Percentiles rank a stretch among this genome's conserved stretches.
Evolutionary conservation across 495 filamentous ascomycete species (phyloP).

Genomic region (Penicillium egyptiacum): DNA sequence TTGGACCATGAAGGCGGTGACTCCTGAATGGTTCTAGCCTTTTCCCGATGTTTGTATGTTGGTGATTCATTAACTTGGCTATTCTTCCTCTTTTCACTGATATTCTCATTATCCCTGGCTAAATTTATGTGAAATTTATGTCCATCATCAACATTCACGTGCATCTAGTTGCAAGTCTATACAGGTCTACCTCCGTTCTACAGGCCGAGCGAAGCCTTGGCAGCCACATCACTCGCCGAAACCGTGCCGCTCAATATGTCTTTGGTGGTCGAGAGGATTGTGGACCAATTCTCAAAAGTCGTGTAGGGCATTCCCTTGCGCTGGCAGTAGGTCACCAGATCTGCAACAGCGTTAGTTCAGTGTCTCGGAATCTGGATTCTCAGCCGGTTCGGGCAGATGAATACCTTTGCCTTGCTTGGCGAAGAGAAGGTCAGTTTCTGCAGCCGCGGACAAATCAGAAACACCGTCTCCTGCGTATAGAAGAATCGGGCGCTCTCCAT

Average conservation of each 20-base stretch:
- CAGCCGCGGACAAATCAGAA: slow-evolving; percentile 82
- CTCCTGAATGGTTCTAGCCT: slow-evolving; percentile 9
- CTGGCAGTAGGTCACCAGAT: slow-evolving; percentile 80
- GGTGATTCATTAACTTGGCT: background rate
- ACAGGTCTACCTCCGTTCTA: slow-evolving; percentile 1
- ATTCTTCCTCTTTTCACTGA: background rate
- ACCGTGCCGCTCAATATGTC: slow-evolving; percentile 65
- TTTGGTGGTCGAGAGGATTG: slow-evolving; percentile 71
- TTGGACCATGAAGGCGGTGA: slow-evolving; percentile 25
- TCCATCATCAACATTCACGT: slow-evolving; percentile 5
- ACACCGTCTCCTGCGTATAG: slow-evolving; percentile 92
- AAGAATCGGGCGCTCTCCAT: slow-evolving; percentile 65
- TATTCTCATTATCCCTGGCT: background rate
- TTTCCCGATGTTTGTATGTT: background rate
- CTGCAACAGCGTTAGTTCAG: slow-evolving; percentile 38
- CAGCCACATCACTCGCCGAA: slow-evolving; percentile 34
- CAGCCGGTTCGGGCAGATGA: background rate
- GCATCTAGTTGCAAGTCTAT: slow-evolving; percentile 14
- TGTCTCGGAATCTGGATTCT: background rate
- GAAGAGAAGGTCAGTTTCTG: slow-evolving; percentile 85
- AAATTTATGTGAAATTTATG: background rate
- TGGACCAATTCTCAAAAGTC: slow-evolving; percentile 73
- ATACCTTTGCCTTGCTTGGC: slow-evolving; percentile 86
- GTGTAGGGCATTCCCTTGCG: slow-evolving; percentile 77
- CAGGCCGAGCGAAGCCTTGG: slow-evolving; percentile 12